A percentile compares a stretch with the other conserved stretches of the same genome.
Conservation (phyloP, 2,329 filamentous ascomycete genomes). For the Parascedosporium putredinis region DNA sequence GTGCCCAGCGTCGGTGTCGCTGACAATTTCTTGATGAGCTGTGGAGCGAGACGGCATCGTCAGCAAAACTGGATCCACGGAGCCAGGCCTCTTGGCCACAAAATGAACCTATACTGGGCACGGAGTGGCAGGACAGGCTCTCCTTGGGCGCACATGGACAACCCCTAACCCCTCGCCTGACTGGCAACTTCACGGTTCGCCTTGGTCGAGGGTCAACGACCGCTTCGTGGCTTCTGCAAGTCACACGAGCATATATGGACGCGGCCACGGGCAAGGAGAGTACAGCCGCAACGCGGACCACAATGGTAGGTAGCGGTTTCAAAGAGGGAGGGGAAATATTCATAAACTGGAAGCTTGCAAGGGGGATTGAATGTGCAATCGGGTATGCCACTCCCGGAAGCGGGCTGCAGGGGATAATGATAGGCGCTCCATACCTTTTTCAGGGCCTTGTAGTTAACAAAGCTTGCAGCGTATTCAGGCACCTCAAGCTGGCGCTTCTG, state of each 20-base stretch:
- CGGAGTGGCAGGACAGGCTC: background rate
- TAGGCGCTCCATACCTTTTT: too few relatives aligned
- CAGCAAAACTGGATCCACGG: background rate
- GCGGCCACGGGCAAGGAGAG: too few relatives aligned
- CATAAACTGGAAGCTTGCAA: too few relatives aligned
- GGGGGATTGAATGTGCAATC: too few relatives aligned
- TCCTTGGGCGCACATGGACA: slow-evolving; percentile 1
- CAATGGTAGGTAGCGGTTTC: too few relatives aligned
- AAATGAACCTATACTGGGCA: background rate
- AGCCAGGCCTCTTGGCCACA: background rate
- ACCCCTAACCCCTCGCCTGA: too few relatives aligned
- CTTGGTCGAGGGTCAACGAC: background rate
- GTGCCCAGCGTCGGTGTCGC: slow-evolving; percentile 76
- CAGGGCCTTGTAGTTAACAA: slow-evolving; percentile 97
- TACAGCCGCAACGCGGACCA: too few relatives aligned
- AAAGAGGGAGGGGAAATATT: background rate
- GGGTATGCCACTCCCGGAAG: too few relatives aligned
- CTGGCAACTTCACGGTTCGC: too few relatives aligned
- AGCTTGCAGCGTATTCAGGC: slow-evolving; percentile 97
- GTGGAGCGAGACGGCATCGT: slow-evolving; percentile 12
- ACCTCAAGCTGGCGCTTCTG: slow-evolving; percentile 98
- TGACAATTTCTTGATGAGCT: slow-evolving; percentile 98
- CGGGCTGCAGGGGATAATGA: too few relatives aligned
- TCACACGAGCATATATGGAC: background rate
- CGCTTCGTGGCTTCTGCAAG: background rate